Conservation (phyloP, 2,329 filamentous ascomycete genomes). For the Fusarium lateritium region DNA sequence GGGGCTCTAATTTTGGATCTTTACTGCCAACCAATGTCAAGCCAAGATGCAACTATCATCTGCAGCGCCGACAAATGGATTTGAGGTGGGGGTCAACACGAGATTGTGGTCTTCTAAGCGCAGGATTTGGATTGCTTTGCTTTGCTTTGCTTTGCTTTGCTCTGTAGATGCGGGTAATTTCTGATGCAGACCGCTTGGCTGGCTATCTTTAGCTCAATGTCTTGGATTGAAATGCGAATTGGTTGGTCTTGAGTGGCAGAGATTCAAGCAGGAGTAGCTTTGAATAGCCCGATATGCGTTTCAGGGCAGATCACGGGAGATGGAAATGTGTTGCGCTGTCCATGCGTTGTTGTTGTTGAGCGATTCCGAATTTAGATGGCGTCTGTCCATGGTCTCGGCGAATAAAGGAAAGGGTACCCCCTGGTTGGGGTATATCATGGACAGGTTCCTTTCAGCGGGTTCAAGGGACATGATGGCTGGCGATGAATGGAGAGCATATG, state of each 20-base stretch:
- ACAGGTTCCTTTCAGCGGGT: background rate
- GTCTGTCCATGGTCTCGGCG: conserved; percentile 1
- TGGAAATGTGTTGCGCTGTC: conserved; percentile 12
- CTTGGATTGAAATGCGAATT: conserved; percentile 15
- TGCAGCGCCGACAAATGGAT: conserved; percentile 33
- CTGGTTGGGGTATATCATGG: background rate
- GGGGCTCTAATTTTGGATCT: conserved; percentile 8
- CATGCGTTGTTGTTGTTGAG: conserved; percentile 13
- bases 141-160: too few relatives aligned
- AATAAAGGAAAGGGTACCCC: conserved; percentile 1
- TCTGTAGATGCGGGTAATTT: conserved; percentile 11
- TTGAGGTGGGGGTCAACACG: conserved; percentile 15
- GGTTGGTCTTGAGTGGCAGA: conserved; percentile 17
- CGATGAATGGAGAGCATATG: background rate
- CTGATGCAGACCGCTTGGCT: conserved; percentile 33
- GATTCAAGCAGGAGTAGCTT: background rate
- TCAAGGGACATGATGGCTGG: background rate
- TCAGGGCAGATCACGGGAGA: conserved; percentile 30
- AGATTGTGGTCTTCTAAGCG: conserved; percentile 7
- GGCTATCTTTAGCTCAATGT: conserved; percentile 30
- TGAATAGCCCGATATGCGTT: conserved; percentile 18
- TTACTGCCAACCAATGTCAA: conserved; percentile 11
- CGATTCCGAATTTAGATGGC: conserved; percentile 31
- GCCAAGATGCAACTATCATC: conserved; percentile 37
- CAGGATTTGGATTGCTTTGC: conserved; percentile 18